phyloP scores from a whole-genome alignment of 2,329 filamentous ascomycete genomes.

The Rachicladosporium sp. region DNA sequence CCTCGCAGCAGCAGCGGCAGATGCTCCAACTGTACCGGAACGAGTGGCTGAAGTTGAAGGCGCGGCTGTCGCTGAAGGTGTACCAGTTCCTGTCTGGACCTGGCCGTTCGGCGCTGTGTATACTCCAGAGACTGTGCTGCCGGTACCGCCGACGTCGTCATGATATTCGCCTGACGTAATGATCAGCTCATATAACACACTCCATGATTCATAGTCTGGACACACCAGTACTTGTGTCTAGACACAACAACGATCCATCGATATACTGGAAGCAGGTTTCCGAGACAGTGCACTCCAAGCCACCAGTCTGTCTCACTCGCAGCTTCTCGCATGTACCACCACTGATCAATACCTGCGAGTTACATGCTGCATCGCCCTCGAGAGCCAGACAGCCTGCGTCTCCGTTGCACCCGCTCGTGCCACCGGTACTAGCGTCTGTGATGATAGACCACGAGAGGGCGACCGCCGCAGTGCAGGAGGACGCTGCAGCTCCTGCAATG shows the following conservation, averaged over 20 bases:
- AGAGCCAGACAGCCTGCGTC: conserved; percentile 1
- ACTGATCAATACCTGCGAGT: conserved; percentile 4
- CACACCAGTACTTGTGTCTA: conserved; percentile 4
- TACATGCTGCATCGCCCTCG: conserved; percentile 6
- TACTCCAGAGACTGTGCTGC: conserved; percentile 5
- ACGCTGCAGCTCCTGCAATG: background rate
- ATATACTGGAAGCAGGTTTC: conserved; percentile 3
- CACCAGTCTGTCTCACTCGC: background rate
- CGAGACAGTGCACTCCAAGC: conserved; percentile 2
- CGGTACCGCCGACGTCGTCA: conserved; percentile 7
- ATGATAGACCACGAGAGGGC: conserved; percentile 1
- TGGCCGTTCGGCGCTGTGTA: conserved; percentile 7
- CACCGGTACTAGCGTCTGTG: background rate
- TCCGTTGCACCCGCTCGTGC: conserved; percentile 1
- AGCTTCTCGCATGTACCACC: conserved; percentile 3
- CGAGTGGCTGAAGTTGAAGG: background rate
- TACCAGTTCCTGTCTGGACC: conserved; percentile 7
- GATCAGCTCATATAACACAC: background rate
- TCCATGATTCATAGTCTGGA: background rate
- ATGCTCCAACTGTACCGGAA: too few species aligned
- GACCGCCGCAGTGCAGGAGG: conserved; percentile 2
- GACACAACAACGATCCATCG: conserved; percentile 2
- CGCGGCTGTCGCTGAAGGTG: conserved; percentile 2
- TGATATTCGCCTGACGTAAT: conserved; percentile 6
- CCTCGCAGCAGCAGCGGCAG: too few species aligned